A percentile compares a stretch with the other conserved stretches of the same genome.
These are phyloP conservation scores for Tylopilus balloui DNA, from an alignment of 768 basidiomycete species.

Conservation along the genomic window DNA sequence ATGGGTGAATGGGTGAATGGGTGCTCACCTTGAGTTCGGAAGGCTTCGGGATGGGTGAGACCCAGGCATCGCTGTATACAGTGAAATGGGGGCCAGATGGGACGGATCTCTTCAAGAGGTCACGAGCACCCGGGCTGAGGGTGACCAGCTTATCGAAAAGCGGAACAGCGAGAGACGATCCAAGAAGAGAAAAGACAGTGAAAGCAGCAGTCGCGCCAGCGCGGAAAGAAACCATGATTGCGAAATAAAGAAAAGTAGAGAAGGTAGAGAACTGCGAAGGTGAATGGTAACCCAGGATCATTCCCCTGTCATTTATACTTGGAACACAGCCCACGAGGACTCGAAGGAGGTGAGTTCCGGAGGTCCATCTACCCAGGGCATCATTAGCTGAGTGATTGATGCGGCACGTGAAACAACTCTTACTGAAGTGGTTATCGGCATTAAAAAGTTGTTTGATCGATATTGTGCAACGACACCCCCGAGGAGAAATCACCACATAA, in stretches of 20 bases:
- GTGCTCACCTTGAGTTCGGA: conserved; percentile 38
- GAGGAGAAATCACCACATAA: neutral
- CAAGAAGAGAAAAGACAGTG: conserved; percentile 6
- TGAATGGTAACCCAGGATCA: neutral
- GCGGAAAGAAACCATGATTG: conserved; percentile 9
- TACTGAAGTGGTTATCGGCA: neutral
- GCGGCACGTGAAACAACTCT: neutral
- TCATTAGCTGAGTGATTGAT: neutral
- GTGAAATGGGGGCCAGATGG: conserved; percentile 48
- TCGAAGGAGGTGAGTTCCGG: neutral
- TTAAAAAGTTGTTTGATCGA: neutral
- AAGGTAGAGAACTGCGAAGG: neutral
- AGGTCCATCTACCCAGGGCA: neutral
- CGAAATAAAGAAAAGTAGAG: neutral
- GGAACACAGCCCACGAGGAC: neutral
- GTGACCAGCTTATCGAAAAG: conserved; percentile 12
- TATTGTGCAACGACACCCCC: neutral
- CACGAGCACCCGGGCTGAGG: conserved; percentile 18
- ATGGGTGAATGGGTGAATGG: neutral
- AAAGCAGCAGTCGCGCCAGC: neutral
- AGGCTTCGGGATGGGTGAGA: conserved; percentile 40
- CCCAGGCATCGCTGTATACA: conserved; percentile 38
- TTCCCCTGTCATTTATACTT: neutral
- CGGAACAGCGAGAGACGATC: conserved; percentile 10
- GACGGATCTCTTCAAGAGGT: conserved; percentile 10